phyloP scores from a whole-genome alignment of 2,329 filamentous ascomycete genomes.

The Helotiales sp. region DNA sequence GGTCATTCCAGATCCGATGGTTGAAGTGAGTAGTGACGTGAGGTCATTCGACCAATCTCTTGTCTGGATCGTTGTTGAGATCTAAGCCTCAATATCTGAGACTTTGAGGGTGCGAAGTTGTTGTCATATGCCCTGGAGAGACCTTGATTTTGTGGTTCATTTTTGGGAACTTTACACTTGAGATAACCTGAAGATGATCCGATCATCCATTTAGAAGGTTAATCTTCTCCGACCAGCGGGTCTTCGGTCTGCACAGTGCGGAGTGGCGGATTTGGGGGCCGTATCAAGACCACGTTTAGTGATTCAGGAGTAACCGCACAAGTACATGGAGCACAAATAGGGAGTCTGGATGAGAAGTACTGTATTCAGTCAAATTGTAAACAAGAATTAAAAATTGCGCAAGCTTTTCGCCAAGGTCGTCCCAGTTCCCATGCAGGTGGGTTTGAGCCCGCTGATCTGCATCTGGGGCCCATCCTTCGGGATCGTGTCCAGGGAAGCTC shows the following conservation, averaged over 20 bases:
- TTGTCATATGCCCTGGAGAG: not conserved
- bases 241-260: not conserved
- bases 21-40: not conserved
- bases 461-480: too few relatives aligned
- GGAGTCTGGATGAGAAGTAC: too few relatives aligned
- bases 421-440: too few relatives aligned
- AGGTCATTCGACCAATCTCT: not conserved
- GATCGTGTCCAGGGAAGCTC: too few relatives aligned
- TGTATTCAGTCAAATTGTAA: too few relatives aligned
- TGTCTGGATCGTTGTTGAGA: not conserved
- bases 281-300: not conserved
- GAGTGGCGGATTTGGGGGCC: not conserved
- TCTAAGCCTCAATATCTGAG: not conserved
- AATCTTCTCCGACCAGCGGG: not conserved
- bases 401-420: too few relatives aligned
- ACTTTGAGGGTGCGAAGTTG: not conserved
- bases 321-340: too few relatives aligned
- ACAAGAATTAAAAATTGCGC: too few relatives aligned
- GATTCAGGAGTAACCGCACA: too few relatives aligned
- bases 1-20: not conserved
- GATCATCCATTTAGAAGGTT: not conserved
- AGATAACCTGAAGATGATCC: not conserved
- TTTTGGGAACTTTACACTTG: not conserved
- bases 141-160: too few relatives aligned
- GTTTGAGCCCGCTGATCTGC: too few relatives aligned